Evolutionary conservation across 148 eudicot genomes (phyloP), one percentile per base, ranked within the genome.

Genomic region (Selenicereus undatus): DNA sequence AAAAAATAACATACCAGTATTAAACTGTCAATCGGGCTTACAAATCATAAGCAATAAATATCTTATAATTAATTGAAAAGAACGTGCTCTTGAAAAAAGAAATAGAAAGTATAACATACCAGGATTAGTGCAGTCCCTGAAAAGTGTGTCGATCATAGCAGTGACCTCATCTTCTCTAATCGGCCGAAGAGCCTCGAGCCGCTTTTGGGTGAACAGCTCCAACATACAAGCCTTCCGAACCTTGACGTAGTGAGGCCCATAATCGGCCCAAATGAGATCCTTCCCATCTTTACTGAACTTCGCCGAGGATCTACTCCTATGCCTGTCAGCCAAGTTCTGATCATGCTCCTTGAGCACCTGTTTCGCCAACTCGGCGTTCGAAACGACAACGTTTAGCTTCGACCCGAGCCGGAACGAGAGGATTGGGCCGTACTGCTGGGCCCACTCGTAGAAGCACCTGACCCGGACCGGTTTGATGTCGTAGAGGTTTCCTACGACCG

Each of bases 181-280:
- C 27, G 97, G 97, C 78, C 94, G 80, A 29, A 94, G 83, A 17
- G 88, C 86, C 30, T 94, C 98, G 74, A 94, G 88, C 43, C 94
- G 87, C 87, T 89, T 94, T 8, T 88, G 88, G 10, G 97, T 78
- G 43, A 94, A 94, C 24, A 94, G 81, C 74, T 92, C 98, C 62
- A 94, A 82, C 2, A 89, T 91, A 79, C 98, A 92, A 18, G 91
- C 85, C 48, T 92, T 92, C 73, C 94, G 86, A 60, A 94, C 98
- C 85, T 94, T 94, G 5, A 94, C 97, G 83, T 94, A 94, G 35
- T 94, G 98, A 35, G 98, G 97, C 58, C 98, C 98, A 73, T 92
- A 94, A 77, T 94, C 97, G 26, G 98, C 90, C 98, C 98, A 94
- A 22, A 91, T 90, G 50, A 94, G 86, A 42, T 94, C 98, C 82